Percentiles rank a stretch among this genome's conserved stretches.
Conservation (phyloP, 2,329 filamentous ascomycete genomes). For the Pestalotiopsis sp. region DNA sequence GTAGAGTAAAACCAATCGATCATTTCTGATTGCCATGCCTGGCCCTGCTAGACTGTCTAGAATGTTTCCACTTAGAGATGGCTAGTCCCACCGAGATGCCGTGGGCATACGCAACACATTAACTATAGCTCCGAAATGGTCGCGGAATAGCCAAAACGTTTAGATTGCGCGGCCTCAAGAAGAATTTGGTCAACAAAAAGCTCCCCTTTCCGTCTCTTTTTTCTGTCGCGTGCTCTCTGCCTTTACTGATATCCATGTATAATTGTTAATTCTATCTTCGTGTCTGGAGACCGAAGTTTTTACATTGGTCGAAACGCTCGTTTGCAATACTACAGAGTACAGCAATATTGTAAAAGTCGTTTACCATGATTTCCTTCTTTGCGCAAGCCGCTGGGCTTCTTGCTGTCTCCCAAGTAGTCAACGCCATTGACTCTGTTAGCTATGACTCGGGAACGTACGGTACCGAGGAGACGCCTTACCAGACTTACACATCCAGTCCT, state of each 20-base stretch:
- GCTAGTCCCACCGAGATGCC: neutral
- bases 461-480: constrained; percentile 3
- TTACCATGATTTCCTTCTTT: neutral
- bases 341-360: neutral
- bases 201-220: neutral
- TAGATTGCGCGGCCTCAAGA: neutral
- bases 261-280: neutral
- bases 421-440: constrained; percentile 1
- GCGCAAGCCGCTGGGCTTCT: neutral
- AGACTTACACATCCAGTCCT: neutral
- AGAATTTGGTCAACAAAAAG: neutral
- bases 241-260: neutral
- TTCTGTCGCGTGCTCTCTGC: neutral
- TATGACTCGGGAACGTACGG: constrained; percentile 6
- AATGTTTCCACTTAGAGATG: neutral
- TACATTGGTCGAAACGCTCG: neutral
- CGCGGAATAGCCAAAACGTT: neutral
- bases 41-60: neutral
- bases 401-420: neutral
- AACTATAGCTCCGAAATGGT: neutral
- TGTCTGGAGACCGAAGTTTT: neutral
- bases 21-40: neutral
- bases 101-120: neutral
- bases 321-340: neutral
- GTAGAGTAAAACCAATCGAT: neutral